These are phyloP conservation scores for Albifimbria verrucaria DNA, from an alignment of 2,329 filamentous ascomycete species.

Conservation along the genomic window DNA sequence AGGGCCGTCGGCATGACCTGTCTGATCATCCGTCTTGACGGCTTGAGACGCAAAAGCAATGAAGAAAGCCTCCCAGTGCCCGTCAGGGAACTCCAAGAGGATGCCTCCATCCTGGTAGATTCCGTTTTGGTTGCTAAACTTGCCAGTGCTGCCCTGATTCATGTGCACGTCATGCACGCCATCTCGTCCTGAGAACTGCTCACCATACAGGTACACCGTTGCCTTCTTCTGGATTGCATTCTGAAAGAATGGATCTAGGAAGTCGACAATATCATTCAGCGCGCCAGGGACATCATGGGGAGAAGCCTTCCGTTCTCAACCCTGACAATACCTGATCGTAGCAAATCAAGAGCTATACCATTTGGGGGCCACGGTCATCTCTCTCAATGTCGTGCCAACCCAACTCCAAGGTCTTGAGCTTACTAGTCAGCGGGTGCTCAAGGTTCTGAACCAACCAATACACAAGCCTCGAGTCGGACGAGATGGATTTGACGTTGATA, in stretches of 20 bases:
- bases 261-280: slow-evolving; percentile 9
- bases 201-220: slow-evolving; percentile 8
- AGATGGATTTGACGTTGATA: slow-evolving; percentile 9
- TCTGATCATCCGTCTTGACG: slow-evolving; percentile 7
- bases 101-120: slow-evolving; percentile 9
- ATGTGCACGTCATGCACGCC: slow-evolving; percentile 9
- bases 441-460: slow-evolving; percentile 3
- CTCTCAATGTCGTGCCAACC: slow-evolving; percentile 6
- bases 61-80: slow-evolving; percentile 9
- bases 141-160: slow-evolving; percentile 7
- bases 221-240: slow-evolving; percentile 5
- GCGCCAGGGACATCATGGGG: slow-evolving; percentile 4
- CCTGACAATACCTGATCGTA: slow-evolving; percentile 2
- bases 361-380: neutral
- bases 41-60: slow-evolving; percentile 10
- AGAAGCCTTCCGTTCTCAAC: slow-evolving; percentile 1
- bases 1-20: slow-evolving; percentile 4
- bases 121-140: slow-evolving; percentile 4
- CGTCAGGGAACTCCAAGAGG: slow-evolving; percentile 8
- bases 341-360: slow-evolving; percentile 3
- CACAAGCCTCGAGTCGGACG: slow-evolving; percentile 4
- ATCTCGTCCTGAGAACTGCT: slow-evolving; percentile 3
- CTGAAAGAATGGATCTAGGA: slow-evolving; percentile 4
- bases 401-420: neutral
- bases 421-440: slow-evolving; percentile 2